phyloP scores from a whole-genome alignment of 106 monocot species.

The Allium cepa region DNA sequence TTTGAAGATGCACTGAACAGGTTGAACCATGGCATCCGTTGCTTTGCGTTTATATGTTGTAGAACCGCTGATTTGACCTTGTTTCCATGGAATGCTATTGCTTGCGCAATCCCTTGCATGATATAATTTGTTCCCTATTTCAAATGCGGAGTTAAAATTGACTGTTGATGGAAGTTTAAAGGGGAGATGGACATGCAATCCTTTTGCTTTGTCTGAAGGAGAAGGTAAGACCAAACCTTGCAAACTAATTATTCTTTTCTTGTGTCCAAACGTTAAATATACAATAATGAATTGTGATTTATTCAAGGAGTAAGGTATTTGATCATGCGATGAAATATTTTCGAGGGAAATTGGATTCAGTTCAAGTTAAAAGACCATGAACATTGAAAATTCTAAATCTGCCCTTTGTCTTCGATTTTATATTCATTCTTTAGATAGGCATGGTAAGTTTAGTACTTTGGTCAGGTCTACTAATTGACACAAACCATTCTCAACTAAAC shows the following conservation, averaged over 20 bases:
- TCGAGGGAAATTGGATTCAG: too few relatives aligned
- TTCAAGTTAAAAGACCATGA: too few relatives aligned
- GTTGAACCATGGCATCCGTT: slow-evolving; percentile 17
- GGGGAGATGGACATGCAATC: neutral
- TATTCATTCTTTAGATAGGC: too few relatives aligned
- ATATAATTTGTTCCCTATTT: neutral
- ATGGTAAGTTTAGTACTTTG: too few relatives aligned
- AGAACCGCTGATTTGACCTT: slow-evolving; percentile 34
- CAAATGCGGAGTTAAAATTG: neutral
- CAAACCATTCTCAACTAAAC: too few relatives aligned
- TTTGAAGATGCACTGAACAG: slow-evolving; percentile 12
- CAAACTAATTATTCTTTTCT: slow-evolving; percentile 4
- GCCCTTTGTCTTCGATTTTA: too few relatives aligned
- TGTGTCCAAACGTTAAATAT: neutral
- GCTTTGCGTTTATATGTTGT: slow-evolving; percentile 21
- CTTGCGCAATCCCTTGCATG: slow-evolving; percentile 41
- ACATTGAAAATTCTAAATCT: too few relatives aligned
- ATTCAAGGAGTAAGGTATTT: too few relatives aligned
- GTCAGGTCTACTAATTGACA: too few relatives aligned
- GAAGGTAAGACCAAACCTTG: slow-evolving; percentile 1
- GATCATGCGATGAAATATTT: too few relatives aligned
- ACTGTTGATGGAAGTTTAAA: slow-evolving; percentile 1
- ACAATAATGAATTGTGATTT: too few relatives aligned
- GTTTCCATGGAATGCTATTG: slow-evolving; percentile 32
- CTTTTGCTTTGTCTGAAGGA: neutral